Base-by-base conservation (phyloP, 2,329 filamentous ascomycete species). In the Xylariaceae sp. region DNA sequence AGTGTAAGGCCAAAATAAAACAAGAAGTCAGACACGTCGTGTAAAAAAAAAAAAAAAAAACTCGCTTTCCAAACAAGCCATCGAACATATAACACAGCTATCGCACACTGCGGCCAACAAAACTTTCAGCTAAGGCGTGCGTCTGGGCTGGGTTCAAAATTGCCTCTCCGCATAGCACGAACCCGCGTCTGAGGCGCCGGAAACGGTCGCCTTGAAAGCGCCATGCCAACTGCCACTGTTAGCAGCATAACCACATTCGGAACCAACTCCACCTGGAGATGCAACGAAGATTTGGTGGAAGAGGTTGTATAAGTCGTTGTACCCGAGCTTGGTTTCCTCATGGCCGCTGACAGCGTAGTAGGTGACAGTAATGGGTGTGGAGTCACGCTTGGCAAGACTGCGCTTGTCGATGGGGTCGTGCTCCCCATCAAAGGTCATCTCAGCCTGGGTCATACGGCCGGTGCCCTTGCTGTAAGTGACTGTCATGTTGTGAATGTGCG, bases 401-500 rank as follows among this genome's bases (percentile, higher is more conserved):
- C 16, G n/a, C n/a, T n/a, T n/a, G n/a, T n/a, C n/a, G n/a, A 27
- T 21, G 16, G 33, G 7, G 15, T 40, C 18, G 10, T 32, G 18
- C 16, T 30, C 36, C 4, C 26, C 35, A 18, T 49, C 45, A 16
- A 49, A 49, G 24, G 35, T 49, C 24, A 49, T 41, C 13, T 33
- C 35, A 29, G 45, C 45, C 35, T 40, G 45, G 13, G 24, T 29
- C 32, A 40, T 36, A 11, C 6, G 24, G n/a, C 45, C 35, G 16
- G 45, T 39, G 11, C 6, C 15, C 26, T 49, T 49, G 26, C n/a
- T 32, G 35, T 41, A 49, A 3, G 18, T 36, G 23, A 9, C 45
- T 9, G 45, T 49, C 45, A 49, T 49, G 35, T 49, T 49, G 26
- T 41, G 26, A 13, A 49, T 49, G 24, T 39, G 16, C 24, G 11